Base-by-base conservation (phyloP, 202 grass and related monocot species). In the Carex sylvatica region DNA sequence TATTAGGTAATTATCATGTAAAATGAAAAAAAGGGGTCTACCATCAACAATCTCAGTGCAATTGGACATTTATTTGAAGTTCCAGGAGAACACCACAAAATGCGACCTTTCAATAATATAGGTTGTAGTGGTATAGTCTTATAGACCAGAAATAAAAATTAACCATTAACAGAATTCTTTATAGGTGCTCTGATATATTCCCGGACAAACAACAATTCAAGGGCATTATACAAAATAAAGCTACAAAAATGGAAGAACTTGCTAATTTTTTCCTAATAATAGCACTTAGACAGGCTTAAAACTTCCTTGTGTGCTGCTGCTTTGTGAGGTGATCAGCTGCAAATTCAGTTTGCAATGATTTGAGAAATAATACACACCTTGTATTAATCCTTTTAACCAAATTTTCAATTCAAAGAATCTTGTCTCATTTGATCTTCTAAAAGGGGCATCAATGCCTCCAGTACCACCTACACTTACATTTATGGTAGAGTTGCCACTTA, bases 331-430 rank as follows among this genome's bases (percentile, higher is more conserved):
- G 5, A 80, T 62, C 70, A 88, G 74, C 82, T 81, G 86, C 53
- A 91, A 71, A 4, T 6, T 80, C 82, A 89, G 67, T 54, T 83
- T 80, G 85, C 90, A 92, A 26, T 18, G 84, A 23, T 49, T 66
- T 7, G 59, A 65, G 3, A 66, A 40, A 28, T 44, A 4, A 49
- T 13, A 1, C 16, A 3, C 0, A 47, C 0, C 9, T 0, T 3
- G 0, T 12, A 12, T 47, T 61, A 89, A 7, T 7, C 84, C 84
- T 16, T 36, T 66, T 18, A 91, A 53, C 67, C 83, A 22, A 35
- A 88, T 12, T 80, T 94, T 83, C 9, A 94, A 66, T 4, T 26
- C 42, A 77, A 94, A 94, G 49, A 1, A 18, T 0, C 60, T 61
- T 31, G 87, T 89, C 42, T 44, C 80, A 70, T 92, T 94, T 23